phyloP scores from a whole-genome alignment of 2,329 filamentous ascomycete species.

The Trichoderma koningiopsis region DNA sequence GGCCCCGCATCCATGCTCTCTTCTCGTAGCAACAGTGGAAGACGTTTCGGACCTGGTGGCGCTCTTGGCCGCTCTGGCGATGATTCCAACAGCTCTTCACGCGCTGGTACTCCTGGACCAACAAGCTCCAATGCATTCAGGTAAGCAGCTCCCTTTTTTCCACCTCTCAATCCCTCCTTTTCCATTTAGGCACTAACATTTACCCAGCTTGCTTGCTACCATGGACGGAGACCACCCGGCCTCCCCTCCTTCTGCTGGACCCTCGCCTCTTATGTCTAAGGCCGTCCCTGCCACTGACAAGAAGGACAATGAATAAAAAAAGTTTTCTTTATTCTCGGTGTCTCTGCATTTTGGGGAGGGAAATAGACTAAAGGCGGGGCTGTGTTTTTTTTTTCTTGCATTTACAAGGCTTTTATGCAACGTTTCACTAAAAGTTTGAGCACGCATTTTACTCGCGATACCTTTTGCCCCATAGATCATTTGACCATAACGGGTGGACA shows the following conservation, averaged over 20 bases:
- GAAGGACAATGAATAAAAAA: conserved; percentile 52
- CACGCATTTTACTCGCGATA: conserved; percentile 52
- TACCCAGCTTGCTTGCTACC: conserved; percentile 57
- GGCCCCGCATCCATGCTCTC: conserved; percentile 86
- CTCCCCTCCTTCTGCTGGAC: conserved; percentile 70
- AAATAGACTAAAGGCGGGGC: conserved; percentile 53
- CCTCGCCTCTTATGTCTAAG: conserved; percentile 68
- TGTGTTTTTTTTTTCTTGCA: conserved; percentile 48
- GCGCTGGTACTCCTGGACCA: conserved; percentile 77
- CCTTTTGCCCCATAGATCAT: conserved; percentile 50
- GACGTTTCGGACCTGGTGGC: conserved; percentile 75
- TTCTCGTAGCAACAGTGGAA: conserved; percentile 88
- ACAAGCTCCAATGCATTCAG: conserved; percentile 89
- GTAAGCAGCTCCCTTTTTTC: conserved; percentile 55
- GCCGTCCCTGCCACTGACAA: conserved; percentile 59
- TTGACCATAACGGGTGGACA: conserved; percentile 38
- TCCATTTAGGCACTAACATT: background rate
- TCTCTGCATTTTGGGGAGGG: conserved; percentile 49
- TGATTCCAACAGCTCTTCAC: conserved; percentile 84
- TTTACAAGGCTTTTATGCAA: conserved; percentile 52
- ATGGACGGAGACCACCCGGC: conserved; percentile 65
- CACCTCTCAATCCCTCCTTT: background rate
- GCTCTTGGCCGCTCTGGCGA: conserved; percentile 73
- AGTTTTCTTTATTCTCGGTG: conserved; percentile 39
- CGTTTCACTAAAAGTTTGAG: conserved; percentile 51